Percentiles rank a stretch among this genome's conserved stretches.
Conservation (phyloP, 192 early-diverging fungal genomes). For the Backusella sp. region DNA sequence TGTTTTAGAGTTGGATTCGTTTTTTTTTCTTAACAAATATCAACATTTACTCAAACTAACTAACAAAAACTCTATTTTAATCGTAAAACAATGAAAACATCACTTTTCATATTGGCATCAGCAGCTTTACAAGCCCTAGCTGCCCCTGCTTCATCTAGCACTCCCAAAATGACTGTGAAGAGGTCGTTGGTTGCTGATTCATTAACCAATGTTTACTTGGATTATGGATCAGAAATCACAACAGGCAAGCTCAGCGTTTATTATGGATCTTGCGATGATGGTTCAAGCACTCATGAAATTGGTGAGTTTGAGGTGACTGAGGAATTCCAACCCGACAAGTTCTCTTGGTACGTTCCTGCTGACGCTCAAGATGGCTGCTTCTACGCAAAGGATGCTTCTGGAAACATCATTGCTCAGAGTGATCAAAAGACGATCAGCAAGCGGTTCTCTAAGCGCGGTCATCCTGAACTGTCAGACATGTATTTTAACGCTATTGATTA, state of each 20-base stretch:
- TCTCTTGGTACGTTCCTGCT: conserved; percentile 14
- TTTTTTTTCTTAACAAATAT: neutral
- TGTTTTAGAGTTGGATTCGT: neutral
- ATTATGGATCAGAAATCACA: neutral
- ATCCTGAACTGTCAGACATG: conserved; percentile 17
- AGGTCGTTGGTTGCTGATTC: neutral
- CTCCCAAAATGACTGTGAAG: neutral
- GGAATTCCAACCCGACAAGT: conserved; percentile 7
- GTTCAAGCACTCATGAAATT: neutral
- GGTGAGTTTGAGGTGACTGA: neutral
- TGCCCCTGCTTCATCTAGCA: neutral
- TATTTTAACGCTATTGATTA: conserved; percentile 21
- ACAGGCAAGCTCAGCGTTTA: neutral
- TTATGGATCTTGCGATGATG: neutral
- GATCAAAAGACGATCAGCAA: neutral
- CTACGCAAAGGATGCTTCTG: conserved; percentile 6
- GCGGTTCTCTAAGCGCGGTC: conserved; percentile 10
- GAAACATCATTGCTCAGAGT: conserved; percentile 10
- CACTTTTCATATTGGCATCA: conserved; percentile 15
- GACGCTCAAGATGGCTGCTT: neutral
- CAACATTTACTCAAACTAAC: neutral
- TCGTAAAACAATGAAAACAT: neutral
- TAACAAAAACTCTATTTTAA: neutral
- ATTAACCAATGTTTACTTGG: neutral
- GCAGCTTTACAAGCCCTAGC: conserved; percentile 9